These are phyloP conservation scores for Fusarium anthophilum DNA, from an alignment of 2,329 filamentous ascomycete species.

Conservation along the genomic window DNA sequence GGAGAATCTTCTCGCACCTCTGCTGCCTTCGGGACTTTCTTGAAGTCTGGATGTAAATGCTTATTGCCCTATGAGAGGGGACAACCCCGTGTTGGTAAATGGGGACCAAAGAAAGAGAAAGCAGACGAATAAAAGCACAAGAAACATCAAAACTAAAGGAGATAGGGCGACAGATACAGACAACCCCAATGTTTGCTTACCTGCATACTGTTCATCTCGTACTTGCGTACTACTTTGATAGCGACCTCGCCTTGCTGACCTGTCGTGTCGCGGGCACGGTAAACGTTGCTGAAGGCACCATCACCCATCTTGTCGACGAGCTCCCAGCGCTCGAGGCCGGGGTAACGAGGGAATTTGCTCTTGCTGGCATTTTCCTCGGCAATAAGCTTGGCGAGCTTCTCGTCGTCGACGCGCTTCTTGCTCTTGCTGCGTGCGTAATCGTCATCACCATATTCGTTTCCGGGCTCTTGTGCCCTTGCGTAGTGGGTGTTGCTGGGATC, in stretches of 20 bases:
- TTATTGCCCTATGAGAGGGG: constrained; percentile 77
- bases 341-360: constrained; percentile 78
- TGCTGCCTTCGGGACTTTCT: constrained; percentile 92
- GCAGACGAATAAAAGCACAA: not conserved
- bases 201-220: constrained; percentile 98
- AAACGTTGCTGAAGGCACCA: constrained; percentile 98
- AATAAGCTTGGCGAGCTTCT: constrained; percentile 84
- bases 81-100: constrained; percentile 65
- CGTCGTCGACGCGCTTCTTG: constrained; percentile 61
- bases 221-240: constrained; percentile 99
- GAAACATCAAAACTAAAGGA: constrained; percentile 32
- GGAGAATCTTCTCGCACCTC: constrained; percentile 79
- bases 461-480: constrained; percentile 56
- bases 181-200: constrained; percentile 68
- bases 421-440: constrained; percentile 58
- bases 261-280: constrained; percentile 80
- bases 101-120: constrained; percentile 38
- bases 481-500: constrained; percentile 54
- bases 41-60: constrained; percentile 95
- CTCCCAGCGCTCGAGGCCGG: constrained; percentile 71
- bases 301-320: constrained; percentile 98
- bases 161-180: constrained; percentile 36
- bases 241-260: constrained; percentile 83
- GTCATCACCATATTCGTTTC: constrained; percentile 70
- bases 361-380: constrained; percentile 90